Evolutionary conservation across 225 moss, liverwort and hornwort species (phyloP).

Genomic region (Rhytidiadelphus loreus): DNA sequence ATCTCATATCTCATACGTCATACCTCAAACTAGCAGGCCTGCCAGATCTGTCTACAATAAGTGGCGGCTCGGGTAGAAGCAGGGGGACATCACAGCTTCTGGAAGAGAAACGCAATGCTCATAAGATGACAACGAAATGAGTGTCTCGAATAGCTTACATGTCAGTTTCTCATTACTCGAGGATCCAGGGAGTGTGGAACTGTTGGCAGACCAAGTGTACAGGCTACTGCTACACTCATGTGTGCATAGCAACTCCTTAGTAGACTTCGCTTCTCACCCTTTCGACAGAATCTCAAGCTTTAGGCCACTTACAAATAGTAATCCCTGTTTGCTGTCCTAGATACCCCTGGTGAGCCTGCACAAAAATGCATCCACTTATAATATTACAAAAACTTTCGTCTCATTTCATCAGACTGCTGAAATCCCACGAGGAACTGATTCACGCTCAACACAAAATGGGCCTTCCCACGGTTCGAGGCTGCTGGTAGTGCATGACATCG

Average conservation of each 20-base stretch:
- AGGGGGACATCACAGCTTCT: neutral
- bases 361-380: constrained; percentile 18
- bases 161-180: constrained; percentile 7
- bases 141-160: constrained; percentile 1
- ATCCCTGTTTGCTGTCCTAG: neutral
- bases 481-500: neutral
- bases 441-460: constrained; percentile 9
- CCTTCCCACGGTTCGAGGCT: neutral
- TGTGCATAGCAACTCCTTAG: neutral
- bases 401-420: constrained; percentile 4
- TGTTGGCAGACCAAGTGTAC: neutral
- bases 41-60: neutral
- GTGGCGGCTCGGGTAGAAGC: neutral
- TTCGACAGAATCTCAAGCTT: neutral
- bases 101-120: neutral
- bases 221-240: neutral
- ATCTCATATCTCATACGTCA: neutral
- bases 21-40: neutral
- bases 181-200: neutral
- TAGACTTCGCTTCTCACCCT: neutral
- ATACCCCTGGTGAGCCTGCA: constrained; percentile 3
- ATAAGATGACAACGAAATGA: neutral
- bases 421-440: neutral
- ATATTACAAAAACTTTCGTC: constrained; percentile 14
- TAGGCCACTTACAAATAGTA: neutral